Evolutionary conservation across 495 filamentous ascomycete genomes (phyloP), one percentile per base, ranked within the genome.

Genomic region (Xylaria bambusicola): DNA sequence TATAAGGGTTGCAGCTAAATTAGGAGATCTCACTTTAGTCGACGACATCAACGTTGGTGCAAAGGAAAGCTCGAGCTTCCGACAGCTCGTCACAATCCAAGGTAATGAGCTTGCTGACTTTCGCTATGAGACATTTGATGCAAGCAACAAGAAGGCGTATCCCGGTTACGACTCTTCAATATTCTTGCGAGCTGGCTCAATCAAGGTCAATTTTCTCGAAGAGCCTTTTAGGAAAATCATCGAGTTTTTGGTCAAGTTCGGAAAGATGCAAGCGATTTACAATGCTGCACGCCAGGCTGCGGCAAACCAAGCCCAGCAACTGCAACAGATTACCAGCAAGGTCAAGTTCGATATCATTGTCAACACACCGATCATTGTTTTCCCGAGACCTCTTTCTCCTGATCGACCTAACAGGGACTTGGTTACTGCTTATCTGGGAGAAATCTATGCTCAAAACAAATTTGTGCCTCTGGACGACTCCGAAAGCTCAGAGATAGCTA

Each of bases 181-280:
- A 29, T 92, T 85, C 68, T 75, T 98, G 13, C 84, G 92, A 23
- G 92, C 94, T 27, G 94, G 92, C 5, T 98, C 94, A 0, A 87
- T 98, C 70, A 97, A 94, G 72, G 80, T 98, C 70, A 97, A 97
- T 68, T 98, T 98, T 69, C 71, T 97, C 7, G 92, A 96, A 63
- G 94, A 98, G 69, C 94, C 94, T 4, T 98, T 97, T 77, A 88
- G 95, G 41, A 98, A 98, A 75, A 98, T 98, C 60, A 90, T 98
- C 74, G 90, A 96, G 67, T 98, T 98, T 73, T 79, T 92, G 27
- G 90, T 98, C 66, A 98, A 98, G 64, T 98, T 98, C 67, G 94
- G 94, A 57, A 96, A 96, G 75, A 98, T 98, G 94, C 94, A 98
- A 73, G 92, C 94, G 21, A 92, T 98, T 47, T 98, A 96, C 80